These are phyloP conservation scores for Fusarium sp. DNA, from an alignment of 2,329 filamentous ascomycete genomes.

Conservation along the genomic window DNA sequence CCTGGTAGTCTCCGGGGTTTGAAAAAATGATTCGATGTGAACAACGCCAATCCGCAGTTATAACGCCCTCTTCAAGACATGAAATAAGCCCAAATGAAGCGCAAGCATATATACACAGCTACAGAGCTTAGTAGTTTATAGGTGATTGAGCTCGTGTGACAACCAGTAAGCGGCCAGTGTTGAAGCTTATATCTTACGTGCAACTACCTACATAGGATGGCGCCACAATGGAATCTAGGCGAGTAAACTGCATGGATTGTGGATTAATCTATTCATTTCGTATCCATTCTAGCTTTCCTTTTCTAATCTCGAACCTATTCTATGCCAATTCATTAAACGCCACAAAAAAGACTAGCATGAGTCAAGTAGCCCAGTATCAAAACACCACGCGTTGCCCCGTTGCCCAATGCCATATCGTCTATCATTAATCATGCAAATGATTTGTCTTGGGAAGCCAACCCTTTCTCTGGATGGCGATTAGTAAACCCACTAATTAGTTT, in stretches of 20 bases:
- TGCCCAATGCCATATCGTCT: constrained; percentile 17
- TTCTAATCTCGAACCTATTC: constrained; percentile 8
- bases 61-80: no score
- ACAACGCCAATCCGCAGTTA: no score
- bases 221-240: background rate
- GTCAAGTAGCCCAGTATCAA: constrained; percentile 17
- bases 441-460: background rate
- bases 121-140: no score
- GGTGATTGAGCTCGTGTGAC: no score
- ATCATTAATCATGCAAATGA: constrained; percentile 32
- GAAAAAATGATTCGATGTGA: no score
- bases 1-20: no score
- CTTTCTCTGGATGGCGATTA: background rate
- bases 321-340: constrained; percentile 24
- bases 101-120: no score
- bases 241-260: background rate
- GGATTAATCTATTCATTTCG: constrained; percentile 20
- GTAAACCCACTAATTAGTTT: background rate
- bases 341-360: constrained; percentile 27
- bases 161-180: background rate
- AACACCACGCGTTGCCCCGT: constrained; percentile 15
- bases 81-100: no score
- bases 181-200: background rate
- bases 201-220: no score
- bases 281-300: constrained; percentile 10